phyloP scores from a whole-genome alignment of 805 yeast species.

The Ogataea neopini region DNA sequence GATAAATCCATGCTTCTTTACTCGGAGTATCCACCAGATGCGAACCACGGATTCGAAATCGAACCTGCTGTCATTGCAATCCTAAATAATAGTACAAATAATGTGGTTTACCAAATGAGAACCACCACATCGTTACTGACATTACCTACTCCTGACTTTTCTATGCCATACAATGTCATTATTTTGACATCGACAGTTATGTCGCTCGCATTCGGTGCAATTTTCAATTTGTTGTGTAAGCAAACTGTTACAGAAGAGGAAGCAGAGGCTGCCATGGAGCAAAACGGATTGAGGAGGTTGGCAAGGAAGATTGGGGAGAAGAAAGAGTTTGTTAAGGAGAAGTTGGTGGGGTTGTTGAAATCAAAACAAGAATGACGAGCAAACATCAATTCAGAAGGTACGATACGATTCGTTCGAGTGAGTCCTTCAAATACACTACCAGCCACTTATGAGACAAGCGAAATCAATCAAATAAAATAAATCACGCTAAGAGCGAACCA shows the following conservation, averaged over 20 bases:
- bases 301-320: background rate
- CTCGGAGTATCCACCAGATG: conserved; percentile 98
- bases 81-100: conserved; percentile 28
- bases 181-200: conserved; percentile 90
- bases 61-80: conserved; percentile 85
- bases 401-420: no score
- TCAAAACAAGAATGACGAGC: background rate
- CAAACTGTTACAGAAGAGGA: conserved; percentile 76
- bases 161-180: conserved; percentile 98
- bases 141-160: conserved; percentile 95
- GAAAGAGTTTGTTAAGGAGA: conserved; percentile 5
- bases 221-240: conserved; percentile 77
- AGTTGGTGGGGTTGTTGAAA: background rate
- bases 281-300: conserved; percentile 22
- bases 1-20: conserved; percentile 83
- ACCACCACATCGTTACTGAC: conserved; percentile 86
- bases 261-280: conserved; percentile 39
- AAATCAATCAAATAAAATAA: no score
- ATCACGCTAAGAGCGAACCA: no score
- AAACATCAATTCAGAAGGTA: no score
- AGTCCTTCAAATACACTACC: no score
- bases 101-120: conserved; percentile 52
- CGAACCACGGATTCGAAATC: conserved; percentile 94
- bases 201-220: conserved; percentile 87
- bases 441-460: no score